Evolutionary conservation across 192 early-diverging fungal genomes (phyloP).

Genomic region (Irineochytrium annulatum): DNA sequence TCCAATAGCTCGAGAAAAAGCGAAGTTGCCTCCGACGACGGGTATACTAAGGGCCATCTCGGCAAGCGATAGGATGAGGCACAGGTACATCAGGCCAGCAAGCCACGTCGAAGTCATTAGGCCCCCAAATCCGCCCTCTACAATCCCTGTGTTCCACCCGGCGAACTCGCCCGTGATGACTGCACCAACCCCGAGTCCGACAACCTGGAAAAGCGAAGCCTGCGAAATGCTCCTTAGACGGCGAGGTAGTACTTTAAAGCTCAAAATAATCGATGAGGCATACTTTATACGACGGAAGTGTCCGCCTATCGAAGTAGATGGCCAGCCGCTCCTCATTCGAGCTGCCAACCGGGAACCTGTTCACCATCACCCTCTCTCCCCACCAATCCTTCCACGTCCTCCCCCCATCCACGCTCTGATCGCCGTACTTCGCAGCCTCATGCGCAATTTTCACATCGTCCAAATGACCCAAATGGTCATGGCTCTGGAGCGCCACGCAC

Average conservation of each 20-base stretch:
- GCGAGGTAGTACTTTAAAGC: not conserved
- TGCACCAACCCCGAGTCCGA: slow-evolving; percentile 11
- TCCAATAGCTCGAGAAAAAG: not conserved
- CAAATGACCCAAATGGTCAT: no score
- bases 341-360: no score
- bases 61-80: slow-evolving; percentile 4
- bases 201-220: slow-evolving; percentile 6
- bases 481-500: no score
- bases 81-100: slow-evolving; percentile 10
- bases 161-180: slow-evolving; percentile 17
- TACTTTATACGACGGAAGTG: not conserved
- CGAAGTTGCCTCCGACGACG: slow-evolving; percentile 6
- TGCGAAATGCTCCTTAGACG: no score
- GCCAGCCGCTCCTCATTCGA: no score
- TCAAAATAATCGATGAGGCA: not conserved
- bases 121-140: slow-evolving; percentile 7
- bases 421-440: no score
- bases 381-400: no score
- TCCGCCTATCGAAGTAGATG: slow-evolving; percentile 1
- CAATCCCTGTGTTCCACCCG: slow-evolving; percentile 10
- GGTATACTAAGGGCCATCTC: slow-evolving; percentile 14
- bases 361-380: no score
- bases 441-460: no score
- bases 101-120: slow-evolving; percentile 7
- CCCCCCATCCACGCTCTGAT: no score